Evolutionary conservation across 2,329 filamentous ascomycete genomes (phyloP), one percentile per base, ranked within the genome.

Genomic region (Fusarium zealandicum): DNA sequence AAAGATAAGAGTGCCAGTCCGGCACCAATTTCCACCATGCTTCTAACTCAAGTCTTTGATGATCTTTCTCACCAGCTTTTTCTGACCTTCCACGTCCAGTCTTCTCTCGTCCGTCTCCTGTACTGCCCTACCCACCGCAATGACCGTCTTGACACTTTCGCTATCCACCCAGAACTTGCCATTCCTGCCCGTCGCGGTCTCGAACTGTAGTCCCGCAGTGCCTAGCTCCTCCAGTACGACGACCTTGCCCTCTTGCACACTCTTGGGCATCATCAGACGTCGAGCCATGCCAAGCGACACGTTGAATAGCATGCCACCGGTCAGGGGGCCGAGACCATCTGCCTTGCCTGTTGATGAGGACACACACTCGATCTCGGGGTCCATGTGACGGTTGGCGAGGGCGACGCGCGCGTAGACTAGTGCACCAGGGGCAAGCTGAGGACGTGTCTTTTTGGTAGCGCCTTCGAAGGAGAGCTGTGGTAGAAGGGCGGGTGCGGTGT

Each of bases 391-490:
- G 68, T 91, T 89, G 14, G 90, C 88, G 33, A 89, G 84, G 22
- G 84, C 80, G 36, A 99, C 86, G 58, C 93, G 89, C 31, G 93
- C 93, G 76, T 98, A 98, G 30, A 98, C 91, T 22, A 97, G 78
- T 45, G 91, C 86, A 31, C 92, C 92, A 12, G 85, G 70, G 22
- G 81, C 78, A 36, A 98, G 83, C 60, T 90, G 82, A 0, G 95
- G 95, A 1, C 93, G 83, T 3, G 91, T 96, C 77, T 98, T 98
- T 74, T 93, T 95, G 37, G 89, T 92, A 14, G 92, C 95, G 59
- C 87, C 87, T 75, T 98, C 93, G 72, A 99, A 99, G n/a, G 92
- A 86, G 16, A 98, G 82, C 63, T 96, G 90, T 0, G 90, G 92
- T 1, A 98, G 85, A 14, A 90, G 79, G 1, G 90, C 92, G 52